Evolutionary conservation across 2,329 filamentous ascomycete species (phyloP).

Genomic region (Pseudocercospora cruenta): DNA sequence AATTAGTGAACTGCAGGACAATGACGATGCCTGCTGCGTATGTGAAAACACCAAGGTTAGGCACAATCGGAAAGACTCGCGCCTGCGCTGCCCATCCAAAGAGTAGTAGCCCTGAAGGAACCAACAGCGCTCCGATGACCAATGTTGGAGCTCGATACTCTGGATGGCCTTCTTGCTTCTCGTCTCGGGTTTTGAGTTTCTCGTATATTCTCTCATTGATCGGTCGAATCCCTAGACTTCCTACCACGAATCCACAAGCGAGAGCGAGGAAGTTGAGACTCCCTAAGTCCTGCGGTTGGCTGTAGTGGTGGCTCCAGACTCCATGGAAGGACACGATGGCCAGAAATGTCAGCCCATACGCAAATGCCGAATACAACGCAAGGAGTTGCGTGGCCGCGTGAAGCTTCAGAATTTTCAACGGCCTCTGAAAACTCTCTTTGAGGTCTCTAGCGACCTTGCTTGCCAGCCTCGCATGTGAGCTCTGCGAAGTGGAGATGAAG

Average conservation of each 20-base stretch:
- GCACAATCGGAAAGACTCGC: slow-evolving; percentile 58
- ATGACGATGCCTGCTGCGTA: slow-evolving; percentile 57
- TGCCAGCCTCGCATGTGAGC: slow-evolving; percentile 44
- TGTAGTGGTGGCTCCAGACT: slow-evolving; percentile 27
- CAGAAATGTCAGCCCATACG: slow-evolving; percentile 40
- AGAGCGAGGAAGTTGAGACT: slow-evolving; percentile 38
- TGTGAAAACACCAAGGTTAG: slow-evolving; percentile 59
- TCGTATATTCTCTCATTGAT: slow-evolving; percentile 33
- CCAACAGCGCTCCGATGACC: slow-evolving; percentile 46
- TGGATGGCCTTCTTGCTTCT: background rate
- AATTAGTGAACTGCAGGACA: slow-evolving; percentile 59
- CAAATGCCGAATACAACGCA: slow-evolving; percentile 37
- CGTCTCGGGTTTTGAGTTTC: slow-evolving; percentile 33
- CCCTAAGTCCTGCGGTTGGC: slow-evolving; percentile 31
- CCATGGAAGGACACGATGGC: slow-evolving; percentile 41
- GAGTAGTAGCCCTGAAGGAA: slow-evolving; percentile 48
- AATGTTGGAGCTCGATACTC: slow-evolving; percentile 36
- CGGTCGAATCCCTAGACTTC: slow-evolving; percentile 35
- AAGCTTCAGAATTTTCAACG: slow-evolving; percentile 31
- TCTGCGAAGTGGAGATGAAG: background rate
- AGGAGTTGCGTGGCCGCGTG: slow-evolving; percentile 27
- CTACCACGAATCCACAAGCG: slow-evolving; percentile 40
- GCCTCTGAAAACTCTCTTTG: slow-evolving; percentile 28
- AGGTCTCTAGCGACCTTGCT: slow-evolving; percentile 47
- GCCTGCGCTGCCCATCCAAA: slow-evolving; percentile 57